Percentiles rank a stretch among this genome's conserved stretches.
phyloP scores from a whole-genome alignment of 176 grass and related monocot species.

The Triticum urartu region DNA sequence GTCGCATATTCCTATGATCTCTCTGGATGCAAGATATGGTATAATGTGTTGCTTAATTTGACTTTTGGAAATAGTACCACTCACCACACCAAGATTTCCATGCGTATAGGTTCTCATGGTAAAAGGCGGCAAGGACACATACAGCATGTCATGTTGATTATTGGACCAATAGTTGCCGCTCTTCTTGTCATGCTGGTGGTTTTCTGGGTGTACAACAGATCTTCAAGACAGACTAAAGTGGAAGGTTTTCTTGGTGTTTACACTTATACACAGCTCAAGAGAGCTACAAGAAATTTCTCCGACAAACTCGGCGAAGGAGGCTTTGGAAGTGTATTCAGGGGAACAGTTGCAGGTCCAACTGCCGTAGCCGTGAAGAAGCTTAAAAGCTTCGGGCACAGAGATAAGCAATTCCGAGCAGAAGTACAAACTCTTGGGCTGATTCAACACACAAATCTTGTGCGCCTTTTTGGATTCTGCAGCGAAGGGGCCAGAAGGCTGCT shows the following conservation, averaged over 20 bases:
- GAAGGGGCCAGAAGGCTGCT: slow-evolving; percentile 1
- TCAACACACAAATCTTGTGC: slow-evolving; percentile 35
- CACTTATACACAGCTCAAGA: slow-evolving; percentile 23
- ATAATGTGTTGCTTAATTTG: slow-evolving; percentile 20
- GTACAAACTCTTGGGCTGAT: slow-evolving; percentile 36
- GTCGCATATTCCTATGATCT: slow-evolving; percentile 34
- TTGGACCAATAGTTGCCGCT: background rate
- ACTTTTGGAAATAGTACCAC: background rate
- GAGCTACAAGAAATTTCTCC: slow-evolving; percentile 22
- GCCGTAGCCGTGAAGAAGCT: slow-evolving; percentile 29
- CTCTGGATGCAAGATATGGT: slow-evolving; percentile 33
- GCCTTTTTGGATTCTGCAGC: slow-evolving; percentile 22
- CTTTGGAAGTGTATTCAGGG: slow-evolving; percentile 34
- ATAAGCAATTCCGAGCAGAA: slow-evolving; percentile 40
- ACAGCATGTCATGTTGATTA: background rate
- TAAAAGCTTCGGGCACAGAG: background rate
- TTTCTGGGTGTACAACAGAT: background rate
- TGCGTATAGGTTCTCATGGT: slow-evolving; percentile 27
- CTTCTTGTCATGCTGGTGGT: background rate
- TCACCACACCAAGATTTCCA: background rate
- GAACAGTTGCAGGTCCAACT: slow-evolving; percentile 1
- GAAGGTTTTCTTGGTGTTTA: slow-evolving; percentile 23
- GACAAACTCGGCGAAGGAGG: slow-evolving; percentile 33
- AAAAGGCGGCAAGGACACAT: background rate
- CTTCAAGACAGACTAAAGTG: background rate